Evolutionary conservation across 192 early-diverging fungal species (phyloP), one percentile per base, ranked within the genome.

Genomic region (Spinellus fusiger): DNA sequence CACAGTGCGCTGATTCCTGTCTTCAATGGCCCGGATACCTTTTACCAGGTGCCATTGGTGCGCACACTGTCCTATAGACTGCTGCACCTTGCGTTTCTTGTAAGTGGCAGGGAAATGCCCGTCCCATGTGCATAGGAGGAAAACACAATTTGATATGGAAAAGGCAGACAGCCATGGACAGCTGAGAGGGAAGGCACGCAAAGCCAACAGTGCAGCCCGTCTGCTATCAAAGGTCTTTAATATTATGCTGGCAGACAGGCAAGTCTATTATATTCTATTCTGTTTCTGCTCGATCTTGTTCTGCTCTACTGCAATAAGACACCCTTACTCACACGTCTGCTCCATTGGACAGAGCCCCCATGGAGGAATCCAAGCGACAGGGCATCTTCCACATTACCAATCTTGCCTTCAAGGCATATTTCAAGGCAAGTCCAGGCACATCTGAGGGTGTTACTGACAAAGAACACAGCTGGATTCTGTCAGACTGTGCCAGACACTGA

Each of bases 391-490:
- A 74, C 34, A 29, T 78, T 12, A 73, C 76, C 7, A 81, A 81
- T 28, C 72, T 76, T 6, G 67, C 73, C 1, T 75, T 81, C 37
- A 73, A 69, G 4, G 59, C 72, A 0, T 78, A 81, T 40, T 81
- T 81, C 18, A 79, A 76, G 64, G 77, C 69, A 67, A 58, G 60
- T 50, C 7, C 15, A n/a, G 0, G 9, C 4, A 4, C 5, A 9
- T 23, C 26, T 20, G 16, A n/a, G n/a, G n/a, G n/a, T 38, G 2
- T 28, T 29, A 15, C 28, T 26, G 5, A 26, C 49, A n/a, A n/a
- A n/a, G n/a, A n/a, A n/a, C n/a, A 6, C 35, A 74, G 72, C 52
- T 78, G 6, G 69, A 61, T 16, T 67, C 71, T 18, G 71, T 77
- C 8, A 66, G 76, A 15, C 49, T 81, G 35, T 73, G 77, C 25